phyloP scores from a whole-genome alignment of 208 protist genomes.

The Leishmania tarentolae region DNA sequence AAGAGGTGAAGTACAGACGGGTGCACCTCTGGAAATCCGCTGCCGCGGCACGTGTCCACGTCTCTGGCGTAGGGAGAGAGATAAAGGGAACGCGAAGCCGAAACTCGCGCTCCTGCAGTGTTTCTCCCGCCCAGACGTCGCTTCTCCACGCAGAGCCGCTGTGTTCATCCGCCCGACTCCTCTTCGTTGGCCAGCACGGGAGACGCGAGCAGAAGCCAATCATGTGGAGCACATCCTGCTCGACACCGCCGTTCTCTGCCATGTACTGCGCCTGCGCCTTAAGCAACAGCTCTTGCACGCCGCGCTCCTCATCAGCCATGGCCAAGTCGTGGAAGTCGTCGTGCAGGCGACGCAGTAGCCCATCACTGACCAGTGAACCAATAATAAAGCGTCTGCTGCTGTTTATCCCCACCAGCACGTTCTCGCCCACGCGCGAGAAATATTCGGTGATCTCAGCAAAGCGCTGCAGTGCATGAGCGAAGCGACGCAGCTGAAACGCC shows the following conservation, averaged over 20 bases:
- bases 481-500: slow-evolving; percentile 28
- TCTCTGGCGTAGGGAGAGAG: slow-evolving; percentile 32
- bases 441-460: slow-evolving; percentile 39
- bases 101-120: slow-evolving; percentile 42
- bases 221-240: slow-evolving; percentile 47
- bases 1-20: slow-evolving; percentile 56
- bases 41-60: slow-evolving; percentile 7
- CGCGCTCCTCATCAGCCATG: slow-evolving; percentile 36
- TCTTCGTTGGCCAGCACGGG: slow-evolving; percentile 12
- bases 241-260: slow-evolving; percentile 44
- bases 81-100: slow-evolving; percentile 58
- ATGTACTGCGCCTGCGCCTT: slow-evolving; percentile 51
- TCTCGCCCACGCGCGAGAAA: slow-evolving; percentile 53
- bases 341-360: slow-evolving; percentile 39
- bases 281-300: slow-evolving; percentile 40
- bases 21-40: slow-evolving; percentile 26
- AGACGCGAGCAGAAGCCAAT: slow-evolving; percentile 30
- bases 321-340: slow-evolving; percentile 46
- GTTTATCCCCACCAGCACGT: slow-evolving; percentile 56
- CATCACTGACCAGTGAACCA: slow-evolving; percentile 49
- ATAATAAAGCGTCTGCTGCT: slow-evolving; percentile 71
- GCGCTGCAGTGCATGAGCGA: slow-evolving; percentile 41
- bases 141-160: slow-evolving; percentile 5
- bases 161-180: not conserved
- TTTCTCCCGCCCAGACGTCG: slow-evolving; percentile 19